Conservation (phyloP, 129 eudicot genomes). For the carrot (Daucus carota) region DNA sequence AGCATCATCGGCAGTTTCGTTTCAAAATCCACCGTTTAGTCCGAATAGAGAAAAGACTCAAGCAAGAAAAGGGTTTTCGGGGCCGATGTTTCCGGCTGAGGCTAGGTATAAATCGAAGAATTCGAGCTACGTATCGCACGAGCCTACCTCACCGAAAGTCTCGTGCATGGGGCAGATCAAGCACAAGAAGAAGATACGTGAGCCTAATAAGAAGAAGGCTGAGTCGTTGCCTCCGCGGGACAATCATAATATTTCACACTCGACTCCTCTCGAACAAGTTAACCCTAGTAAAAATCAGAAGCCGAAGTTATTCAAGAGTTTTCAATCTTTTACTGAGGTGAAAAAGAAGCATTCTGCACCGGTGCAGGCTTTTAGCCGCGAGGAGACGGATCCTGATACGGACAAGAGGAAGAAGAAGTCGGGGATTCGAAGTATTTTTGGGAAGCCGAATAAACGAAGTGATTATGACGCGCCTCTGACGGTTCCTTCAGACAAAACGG, state of each 20-base stretch:
- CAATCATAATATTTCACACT: neutral
- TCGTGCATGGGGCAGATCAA: constrained; percentile 88
- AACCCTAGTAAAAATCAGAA: neutral
- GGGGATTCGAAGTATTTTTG: constrained; percentile 11
- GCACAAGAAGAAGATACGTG: constrained; percentile 30
- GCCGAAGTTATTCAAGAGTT: constrained; percentile 9
- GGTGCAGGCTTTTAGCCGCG: neutral
- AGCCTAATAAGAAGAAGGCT: neutral
- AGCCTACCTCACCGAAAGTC: constrained; percentile 75
- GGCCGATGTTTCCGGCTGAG: constrained; percentile 49
- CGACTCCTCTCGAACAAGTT: neutral
- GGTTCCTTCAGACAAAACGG: neutral
- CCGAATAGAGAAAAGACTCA: constrained; percentile 35
- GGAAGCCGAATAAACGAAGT: neutral
- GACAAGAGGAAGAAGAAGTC: constrained; percentile 12
- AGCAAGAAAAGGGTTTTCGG: constrained; percentile 51
- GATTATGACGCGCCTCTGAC: neutral
- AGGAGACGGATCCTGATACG: neutral
- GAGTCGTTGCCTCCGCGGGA: constrained; percentile 4
- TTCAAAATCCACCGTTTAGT: constrained; percentile 44
- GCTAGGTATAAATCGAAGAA: constrained; percentile 33
- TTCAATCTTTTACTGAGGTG: neutral
- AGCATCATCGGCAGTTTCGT: constrained; percentile 47
- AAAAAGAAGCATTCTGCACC: constrained; percentile 4
- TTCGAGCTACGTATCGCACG: constrained; percentile 28